Evolutionary conservation across 495 filamentous ascomycete species (phyloP), one percentile per base, ranked within the genome.

Genomic region (Trichoderma parareesei): DNA sequence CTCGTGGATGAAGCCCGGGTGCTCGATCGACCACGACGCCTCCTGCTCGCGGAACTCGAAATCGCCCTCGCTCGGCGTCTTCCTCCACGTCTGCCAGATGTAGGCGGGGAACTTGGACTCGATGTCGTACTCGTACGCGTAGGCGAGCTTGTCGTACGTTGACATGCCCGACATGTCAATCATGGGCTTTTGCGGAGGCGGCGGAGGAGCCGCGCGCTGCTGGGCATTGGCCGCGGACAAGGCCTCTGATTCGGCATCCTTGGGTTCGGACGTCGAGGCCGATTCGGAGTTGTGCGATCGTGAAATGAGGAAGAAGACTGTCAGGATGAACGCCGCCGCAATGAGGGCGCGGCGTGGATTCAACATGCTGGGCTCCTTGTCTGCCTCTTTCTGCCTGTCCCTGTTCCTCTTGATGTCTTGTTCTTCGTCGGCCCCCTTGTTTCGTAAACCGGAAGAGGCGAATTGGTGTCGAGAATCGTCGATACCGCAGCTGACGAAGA

Each of bases 71-170:
- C 87, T 83, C 1, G 95, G 94, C 1, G 87, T 89, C 73, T 88
- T 90, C 76, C 95, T 97, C 94, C 94, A 98, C 46, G 94, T 98
- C 79, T 98, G 94, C 94, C 94, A 98, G 66, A 98, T 95, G 76
- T 96, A 98, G 38, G 92, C 93, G 0, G 94, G 94, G 75, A 98
- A 98, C 74, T 91, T 93, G 65, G 79, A 73, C 67, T 91, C 86
- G 59, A 92, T 82, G 68, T 95, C 88, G 78, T 98, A 98, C 13
- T 93, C 92, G 72, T 93, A 98, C 70, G 95, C 89, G 78, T 95
- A 96, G 44, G 86, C 89, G 61, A 98, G 82, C 70, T 92, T 92
- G 40, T 96, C 90, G 71, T 86, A 83, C 18, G 98, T 77, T 11
- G 90, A 85, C 69, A 85, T 84, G 72, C 82, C 82, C 43, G 79